These are phyloP conservation scores for Fusarium sp. DNA, from an alignment of 2,329 filamentous ascomycete species.

Conservation along the genomic window DNA sequence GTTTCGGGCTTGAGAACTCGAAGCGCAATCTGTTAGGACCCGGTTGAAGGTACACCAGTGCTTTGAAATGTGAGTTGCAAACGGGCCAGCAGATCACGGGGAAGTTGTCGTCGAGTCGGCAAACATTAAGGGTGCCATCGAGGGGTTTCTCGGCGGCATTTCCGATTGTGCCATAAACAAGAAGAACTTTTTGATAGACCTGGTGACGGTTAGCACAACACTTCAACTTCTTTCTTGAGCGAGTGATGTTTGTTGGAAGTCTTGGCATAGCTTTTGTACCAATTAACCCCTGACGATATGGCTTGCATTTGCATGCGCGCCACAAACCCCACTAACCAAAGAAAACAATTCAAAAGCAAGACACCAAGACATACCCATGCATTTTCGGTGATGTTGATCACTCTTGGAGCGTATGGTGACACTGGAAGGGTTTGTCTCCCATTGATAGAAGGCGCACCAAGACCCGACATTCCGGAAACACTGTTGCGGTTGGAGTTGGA, in stretches of 20 bases:
- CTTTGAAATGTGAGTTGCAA: slow-evolving; percentile 88
- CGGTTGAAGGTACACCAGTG: slow-evolving; percentile 86
- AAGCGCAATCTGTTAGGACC: slow-evolving; percentile 89
- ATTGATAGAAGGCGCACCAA: slow-evolving; percentile 63
- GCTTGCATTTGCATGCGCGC: slow-evolving; percentile 19
- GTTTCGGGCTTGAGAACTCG: slow-evolving; percentile 85
- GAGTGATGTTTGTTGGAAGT: neutral
- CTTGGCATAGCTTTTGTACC: slow-evolving; percentile 17
- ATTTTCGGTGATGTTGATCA: slow-evolving; percentile 81
- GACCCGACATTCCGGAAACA: slow-evolving; percentile 68
- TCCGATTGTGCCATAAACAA: slow-evolving; percentile 82
- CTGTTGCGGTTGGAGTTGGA: slow-evolving; percentile 66
- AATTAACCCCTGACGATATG: slow-evolving; percentile 17
- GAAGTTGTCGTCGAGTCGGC: slow-evolving; percentile 84
- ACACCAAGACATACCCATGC: slow-evolving; percentile 73
- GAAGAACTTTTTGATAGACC: slow-evolving; percentile 91
- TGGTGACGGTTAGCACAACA: slow-evolving; percentile 50
- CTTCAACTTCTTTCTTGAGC: neutral
- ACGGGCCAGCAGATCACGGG: slow-evolving; percentile 88
- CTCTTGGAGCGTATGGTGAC: slow-evolving; percentile 81
- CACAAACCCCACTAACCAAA: slow-evolving; percentile 12
- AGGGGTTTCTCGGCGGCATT: slow-evolving; percentile 72
- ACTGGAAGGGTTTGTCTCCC: slow-evolving; percentile 67
- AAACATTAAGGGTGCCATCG: slow-evolving; percentile 82
- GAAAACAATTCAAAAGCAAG: slow-evolving; percentile 22